A percentile compares a stretch with the other conserved stretches of the same genome.
phyloP scores from a whole-genome alignment of 345 rosid species.

The Syzygium grande region DNA sequence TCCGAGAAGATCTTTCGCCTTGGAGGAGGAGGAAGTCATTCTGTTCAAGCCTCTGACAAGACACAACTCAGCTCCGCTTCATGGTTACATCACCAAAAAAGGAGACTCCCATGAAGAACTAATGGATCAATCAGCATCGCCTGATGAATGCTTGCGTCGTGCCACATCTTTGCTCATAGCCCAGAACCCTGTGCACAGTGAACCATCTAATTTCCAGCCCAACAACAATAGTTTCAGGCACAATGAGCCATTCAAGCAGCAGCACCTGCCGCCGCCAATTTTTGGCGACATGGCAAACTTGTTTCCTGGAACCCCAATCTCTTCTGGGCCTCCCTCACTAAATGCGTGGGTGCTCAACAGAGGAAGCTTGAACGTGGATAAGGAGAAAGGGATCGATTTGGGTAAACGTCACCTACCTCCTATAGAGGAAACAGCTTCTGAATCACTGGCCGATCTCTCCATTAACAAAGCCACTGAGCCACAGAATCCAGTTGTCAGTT shows the following conservation, averaged over 20 bases:
- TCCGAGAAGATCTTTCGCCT: conserved; percentile 21
- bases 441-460: conserved; percentile 47
- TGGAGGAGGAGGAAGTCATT: conserved; percentile 92
- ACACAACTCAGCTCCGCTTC: conserved; percentile 75
- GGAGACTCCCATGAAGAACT: conserved; percentile 18
- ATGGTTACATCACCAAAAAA: conserved; percentile 13
- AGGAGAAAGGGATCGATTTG: conserved; percentile 21
- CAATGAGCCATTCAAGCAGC: conserved; percentile 20
- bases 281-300: not conserved
- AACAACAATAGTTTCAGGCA: conserved; percentile 25
- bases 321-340: conserved; percentile 68
- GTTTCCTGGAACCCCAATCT: not conserved
- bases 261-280: conserved; percentile 17
- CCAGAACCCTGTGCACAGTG: conserved; percentile 28
- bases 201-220: conserved; percentile 35
- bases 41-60: conserved; percentile 89
- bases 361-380: conserved; percentile 26
- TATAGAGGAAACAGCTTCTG: conserved; percentile 43
- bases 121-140: conserved; percentile 25
- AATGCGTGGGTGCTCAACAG: conserved; percentile 67
- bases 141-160: conserved; percentile 73
- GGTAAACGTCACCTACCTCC: conserved; percentile 34
- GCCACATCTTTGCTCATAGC: conserved; percentile 58
- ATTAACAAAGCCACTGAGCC: conserved; percentile 9
- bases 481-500: conserved; percentile 10